Evolutionary conservation across 139 green algal genomes (phyloP).

Genomic region (Auxenochlorella pyrenoidosa): DNA sequence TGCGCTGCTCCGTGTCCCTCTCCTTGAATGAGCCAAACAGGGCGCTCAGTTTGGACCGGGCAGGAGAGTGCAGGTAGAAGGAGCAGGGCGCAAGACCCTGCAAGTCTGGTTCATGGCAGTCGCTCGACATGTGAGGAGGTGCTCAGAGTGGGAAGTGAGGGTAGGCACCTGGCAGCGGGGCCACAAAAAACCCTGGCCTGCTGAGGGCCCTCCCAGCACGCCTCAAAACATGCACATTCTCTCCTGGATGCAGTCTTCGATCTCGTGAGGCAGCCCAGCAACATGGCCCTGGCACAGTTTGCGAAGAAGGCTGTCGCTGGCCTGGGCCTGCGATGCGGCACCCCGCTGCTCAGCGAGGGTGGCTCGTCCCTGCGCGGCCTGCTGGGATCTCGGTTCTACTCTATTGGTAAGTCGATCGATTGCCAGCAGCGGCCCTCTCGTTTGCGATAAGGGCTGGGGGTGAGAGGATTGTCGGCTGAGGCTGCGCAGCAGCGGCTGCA

Average conservation of each 20-base stretch:
- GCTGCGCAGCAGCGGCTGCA: too few species aligned
- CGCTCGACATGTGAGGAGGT: too few species aligned
- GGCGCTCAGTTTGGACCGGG: not conserved
- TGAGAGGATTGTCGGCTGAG: too few species aligned
- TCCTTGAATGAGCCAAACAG: slow-evolving; percentile 14
- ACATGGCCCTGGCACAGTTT: slow-evolving; percentile 46
- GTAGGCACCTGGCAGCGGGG: too few species aligned
- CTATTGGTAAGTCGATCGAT: slow-evolving; percentile 20
- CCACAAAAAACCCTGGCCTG: too few species aligned
- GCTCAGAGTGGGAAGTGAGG: not conserved
- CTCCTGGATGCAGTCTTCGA: too few species aligned
- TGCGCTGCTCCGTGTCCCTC: slow-evolving; percentile 7
- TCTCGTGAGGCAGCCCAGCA: not conserved
- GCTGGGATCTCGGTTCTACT: not conserved
- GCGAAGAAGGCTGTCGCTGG: slow-evolving; percentile 31
- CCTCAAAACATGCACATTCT: too few species aligned
- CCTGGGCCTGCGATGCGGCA: slow-evolving; percentile 39
- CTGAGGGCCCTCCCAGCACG: too few species aligned
- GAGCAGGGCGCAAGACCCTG: too few species aligned
- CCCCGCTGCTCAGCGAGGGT: slow-evolving; percentile 12
- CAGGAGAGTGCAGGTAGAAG: not conserved
- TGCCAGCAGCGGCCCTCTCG: too few species aligned
- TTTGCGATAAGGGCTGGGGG: too few species aligned
- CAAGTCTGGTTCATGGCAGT: too few species aligned
- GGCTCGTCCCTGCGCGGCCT: not conserved